A percentile compares a stretch with the other conserved stretches of the same genome.
These are phyloP conservation scores for Setaria viridis DNA, from an alignment of 202 grass and related monocot species.

Conservation along the genomic window DNA sequence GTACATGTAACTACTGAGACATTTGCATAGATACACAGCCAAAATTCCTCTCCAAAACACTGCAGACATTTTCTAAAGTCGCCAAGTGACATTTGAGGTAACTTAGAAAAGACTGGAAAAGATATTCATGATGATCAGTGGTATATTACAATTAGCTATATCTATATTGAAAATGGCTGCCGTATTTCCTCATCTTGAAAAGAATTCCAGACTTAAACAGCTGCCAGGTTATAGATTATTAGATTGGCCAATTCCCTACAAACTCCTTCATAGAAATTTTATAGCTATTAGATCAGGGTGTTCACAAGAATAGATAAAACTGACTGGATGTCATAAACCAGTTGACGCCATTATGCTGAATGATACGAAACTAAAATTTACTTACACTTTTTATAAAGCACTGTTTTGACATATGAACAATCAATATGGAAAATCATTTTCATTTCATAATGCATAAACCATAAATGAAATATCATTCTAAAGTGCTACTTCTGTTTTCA, in stretches of 20 bases:
- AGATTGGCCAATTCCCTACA: not conserved
- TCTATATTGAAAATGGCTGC: not conserved
- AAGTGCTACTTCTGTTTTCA: conserved; percentile 38
- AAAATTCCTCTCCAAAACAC: conserved; percentile 4
- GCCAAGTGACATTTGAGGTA: not conserved
- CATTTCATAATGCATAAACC: conserved; percentile 17
- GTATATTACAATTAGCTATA: not conserved
- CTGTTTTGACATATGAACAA: conserved; percentile 8
- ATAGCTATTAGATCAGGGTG: conserved; percentile 3
- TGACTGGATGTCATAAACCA: not conserved
- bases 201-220: not conserved
- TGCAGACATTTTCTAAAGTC: not conserved
- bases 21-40: not conserved
- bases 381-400: not conserved
- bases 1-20: conserved; percentile 30
- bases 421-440: not conserved
- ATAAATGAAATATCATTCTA: conserved; percentile 5
- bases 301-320: not conserved
- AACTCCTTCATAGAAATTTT: not conserved
- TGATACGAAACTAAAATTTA: not conserved
- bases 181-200: not conserved
- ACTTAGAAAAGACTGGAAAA: not conserved
- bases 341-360: not conserved
- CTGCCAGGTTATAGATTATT: not conserved
- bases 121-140: not conserved